Base-by-base conservation (phyloP, 192 early-diverging fungal genomes). In the Dimargaris verticillata region DNA sequence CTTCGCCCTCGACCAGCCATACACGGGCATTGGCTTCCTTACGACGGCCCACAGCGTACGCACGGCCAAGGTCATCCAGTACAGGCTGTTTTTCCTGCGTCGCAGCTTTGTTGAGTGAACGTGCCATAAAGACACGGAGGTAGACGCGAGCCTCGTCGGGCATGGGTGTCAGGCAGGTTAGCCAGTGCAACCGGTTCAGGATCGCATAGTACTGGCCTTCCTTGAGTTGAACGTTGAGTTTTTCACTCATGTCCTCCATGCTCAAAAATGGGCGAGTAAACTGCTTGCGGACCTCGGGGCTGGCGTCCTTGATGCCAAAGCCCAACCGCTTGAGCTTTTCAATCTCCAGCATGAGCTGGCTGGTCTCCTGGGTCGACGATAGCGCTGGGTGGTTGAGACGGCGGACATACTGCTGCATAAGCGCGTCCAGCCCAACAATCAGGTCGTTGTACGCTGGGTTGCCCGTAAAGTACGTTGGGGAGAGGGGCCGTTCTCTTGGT, bases 401-500 rank as follows among this genome's bases (percentile, higher is more conserved):
- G 13, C 41, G 55, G 25, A 70, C 43, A 28, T 65, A 54, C 47
- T 71, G 61, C 42, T 74, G 67, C 54, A 78, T 70, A 33, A 85
- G 68, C 5, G 66, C 64, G 66, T 88, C 84, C 22, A 92, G 60
- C 2, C 77, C 75, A 33, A 85, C 80, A 11, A 93, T 59, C n/a
- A 84, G 67, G 38, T 85, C 79, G 66, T 83, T 83, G 75, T 87
- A 93, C 44, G 73, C 71, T 47, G 82, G 83, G 72, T 89, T 91
- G 0, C 84, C 83, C 33, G 89, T 93, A 64, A 96, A 96, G 73
- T 92, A 96, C 11, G 90, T 87, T 0, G 85, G 69, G 12, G 87
- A 82, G 28, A 66, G 69, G 17, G 86, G 86, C 42, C 79, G 78
- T 48, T 78, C 61, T 28, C 65, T 48, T 6, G 72, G 70, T 48